Evolutionary conservation across 495 filamentous ascomycete species (phyloP).

Genomic region (Sporormia fimetaria): DNA sequence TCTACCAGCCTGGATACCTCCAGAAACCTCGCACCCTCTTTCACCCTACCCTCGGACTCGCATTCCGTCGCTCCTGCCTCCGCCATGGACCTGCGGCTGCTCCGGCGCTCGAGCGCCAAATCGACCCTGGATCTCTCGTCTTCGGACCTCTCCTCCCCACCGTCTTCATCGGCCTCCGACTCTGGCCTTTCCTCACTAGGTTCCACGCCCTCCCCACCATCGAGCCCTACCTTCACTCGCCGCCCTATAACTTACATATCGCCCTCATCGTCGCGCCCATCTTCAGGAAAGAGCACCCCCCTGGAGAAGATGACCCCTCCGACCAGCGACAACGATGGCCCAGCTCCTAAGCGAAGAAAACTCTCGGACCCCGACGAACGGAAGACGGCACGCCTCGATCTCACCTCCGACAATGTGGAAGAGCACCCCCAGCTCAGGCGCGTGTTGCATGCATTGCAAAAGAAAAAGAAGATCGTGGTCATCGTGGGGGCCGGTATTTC

Average conservation of each 20-base stretch:
- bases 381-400: slow-evolving; percentile 64
- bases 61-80: too few relatives aligned
- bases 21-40: too few relatives aligned
- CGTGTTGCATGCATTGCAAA: slow-evolving; percentile 64
- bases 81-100: too few relatives aligned
- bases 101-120: too few relatives aligned
- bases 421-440: slow-evolving; percentile 52
- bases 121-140: too few relatives aligned
- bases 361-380: slow-evolving; percentile 59
- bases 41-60: too few relatives aligned
- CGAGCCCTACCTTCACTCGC: slow-evolving; percentile 27
- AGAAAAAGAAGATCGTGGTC: slow-evolving; percentile 90
- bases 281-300: slow-evolving; percentile 30
- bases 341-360: slow-evolving; percentile 63
- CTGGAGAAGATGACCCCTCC: slow-evolving; percentile 19
- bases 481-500: slow-evolving; percentile 96
- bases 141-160: too few relatives aligned
- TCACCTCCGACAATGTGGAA: slow-evolving; percentile 41
- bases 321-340: slow-evolving; percentile 42
- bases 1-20: too few relatives aligned
- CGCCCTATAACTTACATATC: slow-evolving; percentile 35
- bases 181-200: slow-evolving; percentile 17
- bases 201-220: slow-evolving; percentile 47
- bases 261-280: slow-evolving; percentile 49
- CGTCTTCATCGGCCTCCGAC: slow-evolving; percentile 1